Conservation (phyloP, 129 eudicot genomes). For the Lactuca saligna region DNA sequence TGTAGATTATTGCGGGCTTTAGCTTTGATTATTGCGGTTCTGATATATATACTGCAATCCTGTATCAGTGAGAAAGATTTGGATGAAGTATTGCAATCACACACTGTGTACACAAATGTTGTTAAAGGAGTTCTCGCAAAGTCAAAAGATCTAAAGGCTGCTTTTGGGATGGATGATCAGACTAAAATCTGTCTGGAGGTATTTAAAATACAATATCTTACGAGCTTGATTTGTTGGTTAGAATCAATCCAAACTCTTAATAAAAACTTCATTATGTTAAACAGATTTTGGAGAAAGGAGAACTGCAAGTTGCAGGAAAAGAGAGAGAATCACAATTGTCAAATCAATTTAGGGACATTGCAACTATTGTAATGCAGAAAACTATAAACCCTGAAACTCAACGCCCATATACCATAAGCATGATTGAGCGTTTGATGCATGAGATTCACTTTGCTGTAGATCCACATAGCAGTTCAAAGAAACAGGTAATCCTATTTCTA, state of each 20-base stretch:
- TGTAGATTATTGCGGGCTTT: not conserved
- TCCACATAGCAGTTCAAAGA: slow-evolving; percentile 92
- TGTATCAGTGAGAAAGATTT: slow-evolving; percentile 76
- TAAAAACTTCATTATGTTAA: slow-evolving; percentile 1
- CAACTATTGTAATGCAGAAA: slow-evolving; percentile 94
- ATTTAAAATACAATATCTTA: not conserved
- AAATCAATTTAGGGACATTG: slow-evolving; percentile 91
- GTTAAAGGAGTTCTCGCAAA: slow-evolving; percentile 91
- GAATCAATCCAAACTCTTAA: not conserved
- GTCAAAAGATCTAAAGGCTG: slow-evolving; percentile 69
- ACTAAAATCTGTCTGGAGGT: slow-evolving; percentile 90
- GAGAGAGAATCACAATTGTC: slow-evolving; percentile 90
- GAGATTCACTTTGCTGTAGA: slow-evolving; percentile 96
- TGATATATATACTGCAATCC: slow-evolving; percentile 7
- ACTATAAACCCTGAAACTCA: slow-evolving; percentile 90
- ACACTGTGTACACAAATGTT: slow-evolving; percentile 85
- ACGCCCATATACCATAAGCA: slow-evolving; percentile 92
- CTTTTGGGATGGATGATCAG: slow-evolving; percentile 89
- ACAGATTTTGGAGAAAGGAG: slow-evolving; percentile 97
- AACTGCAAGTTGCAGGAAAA: slow-evolving; percentile 96
- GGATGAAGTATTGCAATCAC: slow-evolving; percentile 97
- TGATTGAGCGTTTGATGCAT: slow-evolving; percentile 99
- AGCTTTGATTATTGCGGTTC: not conserved
- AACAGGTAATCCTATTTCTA: slow-evolving; percentile 53
- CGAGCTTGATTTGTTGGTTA: not conserved